Evolutionary conservation across 768 basidiomycete species (phyloP).

Genomic region (Rhizopogon vinicolor): DNA sequence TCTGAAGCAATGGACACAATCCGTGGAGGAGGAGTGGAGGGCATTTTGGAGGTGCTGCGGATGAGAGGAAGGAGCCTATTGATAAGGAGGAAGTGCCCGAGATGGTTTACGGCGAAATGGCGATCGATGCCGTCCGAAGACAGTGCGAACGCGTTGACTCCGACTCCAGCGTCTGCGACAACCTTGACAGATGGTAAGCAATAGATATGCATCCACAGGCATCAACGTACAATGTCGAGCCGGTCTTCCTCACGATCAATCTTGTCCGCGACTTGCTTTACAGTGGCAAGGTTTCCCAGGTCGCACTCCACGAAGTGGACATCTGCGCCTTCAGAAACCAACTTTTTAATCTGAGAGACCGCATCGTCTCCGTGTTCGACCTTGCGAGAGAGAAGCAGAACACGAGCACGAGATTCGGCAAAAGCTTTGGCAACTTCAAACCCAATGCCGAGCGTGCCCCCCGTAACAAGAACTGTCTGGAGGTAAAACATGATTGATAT

Average conservation of each 20-base stretch:
- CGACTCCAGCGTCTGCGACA: constrained; percentile 20
- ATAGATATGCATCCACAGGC: not conserved
- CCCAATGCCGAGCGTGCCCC: constrained; percentile 25
- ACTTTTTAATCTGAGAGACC: constrained; percentile 16
- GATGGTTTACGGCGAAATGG: constrained; percentile 30
- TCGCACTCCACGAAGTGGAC: constrained; percentile 23
- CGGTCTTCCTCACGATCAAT: constrained; percentile 11
- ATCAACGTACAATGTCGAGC: constrained; percentile 12
- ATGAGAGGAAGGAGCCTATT: constrained; percentile 37
- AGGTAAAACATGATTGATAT: not conserved
- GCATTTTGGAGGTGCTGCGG: constrained; percentile 25
- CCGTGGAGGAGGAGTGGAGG: constrained; percentile 21
- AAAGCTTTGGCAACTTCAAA: constrained; percentile 26
- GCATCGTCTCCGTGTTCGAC: constrained; percentile 20
- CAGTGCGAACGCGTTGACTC: constrained; percentile 17
- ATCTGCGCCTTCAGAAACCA: constrained; percentile 7
- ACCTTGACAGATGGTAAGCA: constrained; percentile 10
- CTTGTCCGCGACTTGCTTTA: constrained; percentile 22
- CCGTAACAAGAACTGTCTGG: constrained; percentile 27
- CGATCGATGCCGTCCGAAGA: constrained; percentile 17
- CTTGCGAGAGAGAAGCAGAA: constrained; percentile 20
- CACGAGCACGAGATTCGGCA: constrained; percentile 22
- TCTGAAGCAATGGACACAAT: constrained; percentile 36
- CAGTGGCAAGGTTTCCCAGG: constrained; percentile 19
- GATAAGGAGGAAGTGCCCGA: constrained; percentile 37